Conservation (phyloP, 2,329 filamentous ascomycete genomes). For the Claviceps lovelessii region DNA sequence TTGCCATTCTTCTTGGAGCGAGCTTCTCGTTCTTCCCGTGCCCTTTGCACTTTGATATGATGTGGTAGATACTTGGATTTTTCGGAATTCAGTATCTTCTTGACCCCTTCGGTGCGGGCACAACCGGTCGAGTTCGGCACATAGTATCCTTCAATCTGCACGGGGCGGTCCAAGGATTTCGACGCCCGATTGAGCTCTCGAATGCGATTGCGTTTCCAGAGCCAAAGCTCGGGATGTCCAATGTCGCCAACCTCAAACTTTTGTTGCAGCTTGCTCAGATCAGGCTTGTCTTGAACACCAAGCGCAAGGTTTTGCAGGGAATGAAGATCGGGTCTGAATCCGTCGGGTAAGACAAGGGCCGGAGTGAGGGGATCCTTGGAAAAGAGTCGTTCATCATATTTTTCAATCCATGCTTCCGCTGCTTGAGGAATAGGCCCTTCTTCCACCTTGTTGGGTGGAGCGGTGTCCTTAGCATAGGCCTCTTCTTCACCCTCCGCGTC, state of each 20-base stretch:
- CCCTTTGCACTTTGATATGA: constrained; percentile 89
- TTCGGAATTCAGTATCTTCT: constrained; percentile 91
- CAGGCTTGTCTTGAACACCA: constrained; percentile 31
- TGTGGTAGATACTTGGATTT: constrained; percentile 97
- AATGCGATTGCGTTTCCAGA: constrained; percentile 43
- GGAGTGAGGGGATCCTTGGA: constrained; percentile 30
- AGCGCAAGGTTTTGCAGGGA: constrained; percentile 31
- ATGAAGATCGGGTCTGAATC: constrained; percentile 31
- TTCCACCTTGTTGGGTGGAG: constrained; percentile 18
- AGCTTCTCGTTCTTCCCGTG: constrained; percentile 81
- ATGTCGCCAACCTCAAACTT: constrained; percentile 31
- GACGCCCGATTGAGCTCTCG: constrained; percentile 36
- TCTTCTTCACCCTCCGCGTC: constrained; percentile 19
- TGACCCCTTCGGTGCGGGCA: constrained; percentile 82
- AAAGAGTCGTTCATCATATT: constrained; percentile 32
- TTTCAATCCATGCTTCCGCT: constrained; percentile 34
- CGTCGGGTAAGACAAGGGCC: constrained; percentile 30
- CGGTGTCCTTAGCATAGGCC: constrained; percentile 27
- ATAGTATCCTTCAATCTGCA: constrained; percentile 53
- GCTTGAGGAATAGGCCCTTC: constrained; percentile 9
- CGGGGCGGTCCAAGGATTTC: constrained; percentile 16
- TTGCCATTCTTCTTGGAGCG: constrained; percentile 51
- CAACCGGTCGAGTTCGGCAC: constrained; percentile 74
- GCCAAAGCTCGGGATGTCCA: constrained; percentile 38
- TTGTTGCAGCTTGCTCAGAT: constrained; percentile 33